Percentiles rank a stretch among this genome's conserved stretches.
Conservation (phyloP, 106 monocot genomes). For the Allium fistulosum region DNA sequence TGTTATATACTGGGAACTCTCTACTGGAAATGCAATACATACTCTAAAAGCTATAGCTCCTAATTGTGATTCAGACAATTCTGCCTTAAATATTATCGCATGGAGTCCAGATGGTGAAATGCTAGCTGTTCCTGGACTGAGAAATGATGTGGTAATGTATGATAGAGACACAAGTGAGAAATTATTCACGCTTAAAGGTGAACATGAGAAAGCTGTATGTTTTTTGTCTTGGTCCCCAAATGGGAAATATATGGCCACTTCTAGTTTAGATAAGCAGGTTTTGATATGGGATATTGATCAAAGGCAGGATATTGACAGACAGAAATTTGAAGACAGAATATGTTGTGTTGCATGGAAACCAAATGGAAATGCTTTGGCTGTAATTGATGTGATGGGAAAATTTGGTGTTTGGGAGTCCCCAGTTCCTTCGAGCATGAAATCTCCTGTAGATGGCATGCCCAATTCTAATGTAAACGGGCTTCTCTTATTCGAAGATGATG, state of each 20-base stretch:
- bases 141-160: constrained; percentile 94
- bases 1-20: constrained; percentile 88
- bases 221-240: constrained; percentile 92
- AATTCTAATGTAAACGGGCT: constrained; percentile 25
- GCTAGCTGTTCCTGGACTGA: constrained; percentile 84
- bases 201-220: constrained; percentile 70
- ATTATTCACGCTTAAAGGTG: constrained; percentile 79
- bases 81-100: constrained; percentile 42
- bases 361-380: constrained; percentile 70
- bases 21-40: constrained; percentile 58
- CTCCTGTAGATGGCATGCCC: constrained; percentile 67
- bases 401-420: constrained; percentile 81
- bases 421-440: constrained; percentile 82
- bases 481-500: constrained; percentile 63
- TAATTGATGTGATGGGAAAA: constrained; percentile 74
- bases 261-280: constrained; percentile 74
- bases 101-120: constrained; percentile 98
- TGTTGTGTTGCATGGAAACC: constrained; percentile 83
- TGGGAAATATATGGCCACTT: constrained; percentile 88
- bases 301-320: constrained; percentile 89
- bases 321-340: constrained; percentile 77
- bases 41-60: constrained; percentile 71
- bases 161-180: constrained; percentile 90
- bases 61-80: constrained; percentile 45
- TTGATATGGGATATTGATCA: constrained; percentile 90